Conservation (phyloP, 495 filamentous ascomycete genomes). For the Daldinia decipiens region DNA sequence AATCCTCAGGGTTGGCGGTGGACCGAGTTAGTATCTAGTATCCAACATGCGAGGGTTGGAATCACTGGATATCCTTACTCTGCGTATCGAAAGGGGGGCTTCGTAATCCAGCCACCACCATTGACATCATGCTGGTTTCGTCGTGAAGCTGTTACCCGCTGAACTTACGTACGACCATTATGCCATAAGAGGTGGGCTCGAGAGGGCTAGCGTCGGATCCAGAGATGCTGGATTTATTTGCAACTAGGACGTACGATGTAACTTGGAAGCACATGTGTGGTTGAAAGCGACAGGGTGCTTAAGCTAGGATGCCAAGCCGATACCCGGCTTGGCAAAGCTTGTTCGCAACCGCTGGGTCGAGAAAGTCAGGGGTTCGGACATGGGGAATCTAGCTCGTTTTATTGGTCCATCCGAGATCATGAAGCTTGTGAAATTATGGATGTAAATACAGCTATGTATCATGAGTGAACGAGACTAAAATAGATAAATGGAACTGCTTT, state of each 20-base stretch:
- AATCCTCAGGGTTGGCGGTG: slow-evolving; percentile 7
- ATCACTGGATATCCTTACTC: not conserved
- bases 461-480: slow-evolving; percentile 1
- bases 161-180: slow-evolving; percentile 1
- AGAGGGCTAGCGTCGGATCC: slow-evolving; percentile 24
- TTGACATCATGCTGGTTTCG: slow-evolving; percentile 38
- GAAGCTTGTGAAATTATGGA: too few species aligned
- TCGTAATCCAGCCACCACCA: slow-evolving; percentile 27
- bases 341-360: slow-evolving; percentile 27
- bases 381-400: slow-evolving; percentile 26
- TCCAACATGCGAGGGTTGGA: not conserved
- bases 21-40: not conserved
- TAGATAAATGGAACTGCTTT: slow-evolving; percentile 6
- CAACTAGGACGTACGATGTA: slow-evolving; percentile 23
- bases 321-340: slow-evolving; percentile 49
- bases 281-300: slow-evolving; percentile 23
- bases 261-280: slow-evolving; percentile 21
- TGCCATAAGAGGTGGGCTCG: not conserved
- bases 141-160: slow-evolving; percentile 15
- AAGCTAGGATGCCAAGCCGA: slow-evolving; percentile 42
- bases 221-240: slow-evolving; percentile 10
- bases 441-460: not conserved
- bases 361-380: slow-evolving; percentile 21
- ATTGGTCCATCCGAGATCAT: not conserved
- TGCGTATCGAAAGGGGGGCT: not conserved